A percentile compares a stretch with the other conserved stretches of the same genome.
Conservation (phyloP, 805 yeast genomes). For the Lachancea lanzarotensis region DNA sequence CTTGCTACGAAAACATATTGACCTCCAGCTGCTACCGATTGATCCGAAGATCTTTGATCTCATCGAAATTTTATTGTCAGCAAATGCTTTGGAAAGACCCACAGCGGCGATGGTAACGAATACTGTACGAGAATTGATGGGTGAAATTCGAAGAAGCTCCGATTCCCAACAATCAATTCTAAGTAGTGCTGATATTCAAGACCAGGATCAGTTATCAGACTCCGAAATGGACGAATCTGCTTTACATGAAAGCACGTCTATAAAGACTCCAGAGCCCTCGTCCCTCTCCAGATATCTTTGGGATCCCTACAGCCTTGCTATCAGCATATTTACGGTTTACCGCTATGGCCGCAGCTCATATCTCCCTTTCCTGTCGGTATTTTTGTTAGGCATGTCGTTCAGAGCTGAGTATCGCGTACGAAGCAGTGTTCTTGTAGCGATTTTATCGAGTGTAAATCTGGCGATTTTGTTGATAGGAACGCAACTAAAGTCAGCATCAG, state of each 20-base stretch:
- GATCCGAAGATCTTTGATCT: slow-evolving; percentile 33
- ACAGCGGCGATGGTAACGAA: slow-evolving; percentile 36
- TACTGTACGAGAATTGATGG: neutral
- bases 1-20: slow-evolving; percentile 16
- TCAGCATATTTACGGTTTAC: neutral
- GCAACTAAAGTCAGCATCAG: too few relatives aligned
- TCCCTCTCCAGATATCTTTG: neutral
- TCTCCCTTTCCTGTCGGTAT: neutral
- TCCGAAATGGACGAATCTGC: neutral
- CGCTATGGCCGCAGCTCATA: neutral
- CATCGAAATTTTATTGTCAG: slow-evolving; percentile 35
- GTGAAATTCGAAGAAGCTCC: neutral
- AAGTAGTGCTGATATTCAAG: neutral
- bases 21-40: slow-evolving; percentile 16
- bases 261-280: neutral
- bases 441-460: neutral
- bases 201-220: neutral
- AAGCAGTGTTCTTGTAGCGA: neutral
- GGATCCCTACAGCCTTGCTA: neutral
- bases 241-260: neutral
- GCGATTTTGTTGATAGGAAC: neutral
- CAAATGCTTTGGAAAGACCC: slow-evolving; percentile 37
- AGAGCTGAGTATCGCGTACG: neutral
- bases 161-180: neutral
- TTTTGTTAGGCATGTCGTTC: neutral